These are phyloP conservation scores for Theileria annulata DNA, from an alignment of 169 alveolate genomes.

Conservation along the genomic window DNA sequence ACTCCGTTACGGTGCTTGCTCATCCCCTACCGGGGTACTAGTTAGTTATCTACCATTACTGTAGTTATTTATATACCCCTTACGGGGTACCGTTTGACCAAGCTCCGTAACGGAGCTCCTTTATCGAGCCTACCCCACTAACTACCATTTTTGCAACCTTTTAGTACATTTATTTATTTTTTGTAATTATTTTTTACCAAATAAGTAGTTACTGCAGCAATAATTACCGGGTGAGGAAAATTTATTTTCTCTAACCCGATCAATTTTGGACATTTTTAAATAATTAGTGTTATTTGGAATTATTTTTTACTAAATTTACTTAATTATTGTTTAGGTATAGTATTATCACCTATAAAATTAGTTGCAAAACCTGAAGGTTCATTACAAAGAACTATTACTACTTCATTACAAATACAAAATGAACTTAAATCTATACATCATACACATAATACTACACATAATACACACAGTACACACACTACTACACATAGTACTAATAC, in stretches of 20 bases:
- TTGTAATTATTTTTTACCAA: background rate
- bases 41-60: background rate
- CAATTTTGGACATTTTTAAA: background rate
- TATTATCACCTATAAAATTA: constrained; percentile 88
- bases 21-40: background rate
- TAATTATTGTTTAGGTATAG: constrained; percentile 68
- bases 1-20: background rate
- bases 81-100: too few species aligned
- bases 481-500: background rate
- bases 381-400: constrained; percentile 86
- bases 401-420: constrained; percentile 22
- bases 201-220: background rate
- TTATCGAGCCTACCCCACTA: too few species aligned
- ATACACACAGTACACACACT: background rate
- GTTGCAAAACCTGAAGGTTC: constrained; percentile 92
- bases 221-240: background rate
- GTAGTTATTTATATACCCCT: too few species aligned
- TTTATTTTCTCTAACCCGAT: background rate
- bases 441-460: background rate
- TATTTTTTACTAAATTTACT: too few species aligned
- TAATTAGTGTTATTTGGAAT: too few species aligned
- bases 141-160: background rate
- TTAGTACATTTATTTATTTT: too few species aligned
- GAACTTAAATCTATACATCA: background rate
- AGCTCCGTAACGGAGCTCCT: too few species aligned